Evolutionary conservation across 1,284 basidiomycete species (phyloP).

Genomic region (Ceratobasidium theobromae): DNA sequence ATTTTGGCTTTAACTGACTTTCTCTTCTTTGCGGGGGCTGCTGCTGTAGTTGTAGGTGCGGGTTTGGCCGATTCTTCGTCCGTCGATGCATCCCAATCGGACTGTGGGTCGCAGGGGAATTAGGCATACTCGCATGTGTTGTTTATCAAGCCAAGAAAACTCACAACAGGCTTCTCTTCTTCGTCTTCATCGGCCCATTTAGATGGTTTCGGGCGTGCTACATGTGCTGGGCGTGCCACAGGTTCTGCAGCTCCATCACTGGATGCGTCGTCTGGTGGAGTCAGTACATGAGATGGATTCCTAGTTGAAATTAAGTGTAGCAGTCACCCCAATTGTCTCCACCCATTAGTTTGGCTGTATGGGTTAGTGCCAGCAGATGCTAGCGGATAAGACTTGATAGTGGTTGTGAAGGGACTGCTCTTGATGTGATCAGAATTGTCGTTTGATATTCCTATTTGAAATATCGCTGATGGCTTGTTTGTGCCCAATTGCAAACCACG

Average conservation of each 20-base stretch:
- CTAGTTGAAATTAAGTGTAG: background rate
- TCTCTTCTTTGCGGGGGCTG: constrained; percentile 81
- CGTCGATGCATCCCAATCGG: constrained; percentile 90
- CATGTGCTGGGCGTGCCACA: constrained; percentile 45
- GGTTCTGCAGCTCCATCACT: constrained; percentile 51
- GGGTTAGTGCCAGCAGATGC: too few relatives aligned
- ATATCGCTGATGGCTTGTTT: background rate
- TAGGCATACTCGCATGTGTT: constrained; percentile 49
- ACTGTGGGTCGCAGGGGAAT: constrained; percentile 49
- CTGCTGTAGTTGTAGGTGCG: constrained; percentile 52
- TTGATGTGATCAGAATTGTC: too few relatives aligned
- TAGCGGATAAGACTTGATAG: too few relatives aligned
- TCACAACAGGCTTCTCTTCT: constrained; percentile 54
- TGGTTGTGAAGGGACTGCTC: too few relatives aligned
- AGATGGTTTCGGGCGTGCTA: constrained; percentile 19
- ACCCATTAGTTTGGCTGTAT: background rate
- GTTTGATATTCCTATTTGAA: too few relatives aligned
- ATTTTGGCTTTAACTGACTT: constrained; percentile 86
- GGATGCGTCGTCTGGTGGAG: constrained; percentile 49
- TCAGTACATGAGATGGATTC: background rate
- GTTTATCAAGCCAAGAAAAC: constrained; percentile 50
- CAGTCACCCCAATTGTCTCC: constrained; percentile 24
- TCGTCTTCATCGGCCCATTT: constrained; percentile 88
- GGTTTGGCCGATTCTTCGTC: constrained; percentile 58
- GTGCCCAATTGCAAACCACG: background rate